Percentiles rank a stretch among this genome's conserved stretches.
phyloP scores from a whole-genome alignment of 345 rosid genomes.

The Eucalyptus brandiana region DNA sequence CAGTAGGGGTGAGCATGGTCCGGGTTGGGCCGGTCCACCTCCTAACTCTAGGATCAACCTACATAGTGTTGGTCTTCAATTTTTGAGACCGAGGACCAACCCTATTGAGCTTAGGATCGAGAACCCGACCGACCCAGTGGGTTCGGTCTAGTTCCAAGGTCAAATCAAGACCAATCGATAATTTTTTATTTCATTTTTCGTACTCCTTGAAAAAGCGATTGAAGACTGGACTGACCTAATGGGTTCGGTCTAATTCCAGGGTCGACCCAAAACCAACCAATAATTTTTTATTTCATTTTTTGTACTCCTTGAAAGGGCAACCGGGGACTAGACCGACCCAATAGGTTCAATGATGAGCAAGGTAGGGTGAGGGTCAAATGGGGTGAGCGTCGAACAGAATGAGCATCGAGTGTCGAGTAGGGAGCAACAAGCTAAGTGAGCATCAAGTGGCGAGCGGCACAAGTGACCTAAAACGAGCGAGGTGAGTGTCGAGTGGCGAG shows the following conservation, averaged over 20 bases:
- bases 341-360: accelerated
- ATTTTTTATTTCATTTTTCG: too few relatives aligned
- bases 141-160: accelerated
- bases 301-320: too few relatives aligned
- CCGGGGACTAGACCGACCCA: accelerated
- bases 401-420: accelerated
- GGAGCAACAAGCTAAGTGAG: too few relatives aligned
- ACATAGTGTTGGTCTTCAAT: accelerated
- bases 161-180: accelerated
- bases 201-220: accelerated
- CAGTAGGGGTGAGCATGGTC: accelerated
- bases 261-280: accelerated
- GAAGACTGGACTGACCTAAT: accelerated
- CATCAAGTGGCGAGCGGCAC: accelerated
- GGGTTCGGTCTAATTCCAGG: accelerated
- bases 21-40: accelerated
- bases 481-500: accelerated
- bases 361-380: too few relatives aligned
- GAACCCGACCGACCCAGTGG: accelerated
- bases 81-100: accelerated
- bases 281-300: too few relatives aligned
- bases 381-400: accelerated
- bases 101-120: accelerated
- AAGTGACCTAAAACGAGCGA: too few relatives aligned
- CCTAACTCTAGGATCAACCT: accelerated